Evolutionary conservation across 2,329 filamentous ascomycete species (phyloP).

Genomic region (Cladosporium sp.): DNA sequence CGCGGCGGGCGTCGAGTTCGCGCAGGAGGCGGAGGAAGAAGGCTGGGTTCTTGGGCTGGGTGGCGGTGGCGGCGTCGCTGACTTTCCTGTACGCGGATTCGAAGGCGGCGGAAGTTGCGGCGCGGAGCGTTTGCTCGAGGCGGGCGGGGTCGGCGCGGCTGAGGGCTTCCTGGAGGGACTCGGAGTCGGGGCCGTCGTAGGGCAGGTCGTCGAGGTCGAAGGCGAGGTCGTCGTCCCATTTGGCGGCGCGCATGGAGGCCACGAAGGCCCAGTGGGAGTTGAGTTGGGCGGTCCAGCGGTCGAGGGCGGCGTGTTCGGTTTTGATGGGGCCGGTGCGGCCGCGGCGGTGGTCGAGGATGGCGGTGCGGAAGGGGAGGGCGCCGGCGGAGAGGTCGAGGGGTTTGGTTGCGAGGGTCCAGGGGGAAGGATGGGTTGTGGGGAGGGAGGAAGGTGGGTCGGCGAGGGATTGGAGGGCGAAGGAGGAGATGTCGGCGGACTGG

Average conservation of each 20-base stretch:
- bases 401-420: slow-evolving; percentile 24
- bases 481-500: slow-evolving; percentile 11
- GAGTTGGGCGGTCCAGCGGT: slow-evolving; percentile 68
- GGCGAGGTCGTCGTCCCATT: slow-evolving; percentile 67
- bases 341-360: slow-evolving; percentile 62
- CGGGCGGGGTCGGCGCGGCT: slow-evolving; percentile 65
- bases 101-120: slow-evolving; percentile 15
- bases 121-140: slow-evolving; percentile 36
- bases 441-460: neutral
- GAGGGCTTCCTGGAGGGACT: slow-evolving; percentile 56
- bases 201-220: slow-evolving; percentile 67
- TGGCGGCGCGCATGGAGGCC: slow-evolving; percentile 58
- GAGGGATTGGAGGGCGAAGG: slow-evolving; percentile 4
- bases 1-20: slow-evolving; percentile 63
- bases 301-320: slow-evolving; percentile 57
- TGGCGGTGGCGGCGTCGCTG: slow-evolving; percentile 3
- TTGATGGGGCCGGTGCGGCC: slow-evolving; percentile 65
- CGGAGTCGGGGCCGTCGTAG: slow-evolving; percentile 51
- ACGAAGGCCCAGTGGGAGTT: slow-evolving; percentile 59
- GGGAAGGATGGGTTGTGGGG: neutral
- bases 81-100: slow-evolving; percentile 15
- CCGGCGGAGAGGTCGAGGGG: slow-evolving; percentile 23
- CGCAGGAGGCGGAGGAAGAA: slow-evolving; percentile 70
- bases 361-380: slow-evolving; percentile 57
- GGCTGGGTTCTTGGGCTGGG: slow-evolving; percentile 12